A percentile compares a stretch with the other conserved stretches of the same genome.
These are phyloP conservation scores for Pleurotus salmoneostramineus DNA, from an alignment of 768 basidiomycete species.

Conservation along the genomic window DNA sequence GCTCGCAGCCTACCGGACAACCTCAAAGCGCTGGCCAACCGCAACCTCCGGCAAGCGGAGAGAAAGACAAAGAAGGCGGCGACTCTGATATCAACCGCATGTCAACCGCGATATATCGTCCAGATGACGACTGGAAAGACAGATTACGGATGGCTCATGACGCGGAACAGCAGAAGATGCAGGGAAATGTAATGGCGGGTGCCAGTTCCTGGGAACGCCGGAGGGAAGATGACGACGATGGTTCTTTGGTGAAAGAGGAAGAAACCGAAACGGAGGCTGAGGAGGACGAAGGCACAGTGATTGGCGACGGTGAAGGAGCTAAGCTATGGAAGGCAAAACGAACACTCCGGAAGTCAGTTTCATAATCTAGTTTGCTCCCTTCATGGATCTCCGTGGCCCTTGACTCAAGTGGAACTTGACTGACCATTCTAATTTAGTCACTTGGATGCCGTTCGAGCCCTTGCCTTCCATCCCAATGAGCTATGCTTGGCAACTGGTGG, in stretches of 20 bases:
- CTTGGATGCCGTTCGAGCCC: slow-evolving; percentile 85
- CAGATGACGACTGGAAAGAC: slow-evolving; percentile 90
- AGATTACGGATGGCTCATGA: slow-evolving; percentile 65
- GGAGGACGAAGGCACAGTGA: slow-evolving; percentile 61
- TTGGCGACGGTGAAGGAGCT: slow-evolving; percentile 61
- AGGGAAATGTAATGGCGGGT: slow-evolving; percentile 32
- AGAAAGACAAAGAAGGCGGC: slow-evolving; percentile 39
- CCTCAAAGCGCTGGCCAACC: slow-evolving; percentile 23
- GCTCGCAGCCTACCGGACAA: slow-evolving; percentile 26
- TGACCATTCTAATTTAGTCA: slow-evolving; percentile 52
- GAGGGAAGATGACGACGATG: slow-evolving; percentile 57
- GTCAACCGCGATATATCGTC: slow-evolving; percentile 81
- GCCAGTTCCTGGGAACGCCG: slow-evolving; percentile 49
- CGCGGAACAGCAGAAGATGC: slow-evolving; percentile 48
- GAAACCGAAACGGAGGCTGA: slow-evolving; percentile 65
- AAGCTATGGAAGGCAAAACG: slow-evolving; percentile 85
- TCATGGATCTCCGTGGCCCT: background rate
- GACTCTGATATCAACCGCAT: slow-evolving; percentile 41
- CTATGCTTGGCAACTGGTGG: slow-evolving; percentile 88
- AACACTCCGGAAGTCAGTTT: slow-evolving; percentile 82
- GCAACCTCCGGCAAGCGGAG: slow-evolving; percentile 24
- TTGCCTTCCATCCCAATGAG: slow-evolving; percentile 87
- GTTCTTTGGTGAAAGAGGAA: slow-evolving; percentile 50
- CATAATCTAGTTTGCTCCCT: slow-evolving; percentile 15
- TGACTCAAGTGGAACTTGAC: slow-evolving; percentile 10